Base-by-base conservation (phyloP, 2,329 filamentous ascomycete species). In the Fusarium sp. region DNA sequence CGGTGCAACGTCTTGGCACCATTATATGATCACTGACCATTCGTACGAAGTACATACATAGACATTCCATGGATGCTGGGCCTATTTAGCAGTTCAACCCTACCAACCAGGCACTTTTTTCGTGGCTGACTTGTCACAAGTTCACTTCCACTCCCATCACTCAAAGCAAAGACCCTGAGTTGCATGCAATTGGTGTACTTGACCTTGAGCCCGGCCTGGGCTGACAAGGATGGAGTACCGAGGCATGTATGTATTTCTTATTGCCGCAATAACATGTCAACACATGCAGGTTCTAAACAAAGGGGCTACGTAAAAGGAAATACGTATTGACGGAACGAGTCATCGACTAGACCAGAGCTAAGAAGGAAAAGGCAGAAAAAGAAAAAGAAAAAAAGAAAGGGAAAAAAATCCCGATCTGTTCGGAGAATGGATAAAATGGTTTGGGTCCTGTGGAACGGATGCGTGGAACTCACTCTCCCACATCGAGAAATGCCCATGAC, bases 401-500 rank as follows among this genome's bases (percentile, higher is more conserved):
- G 45, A 65, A 68, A 58, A 71, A 66, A 66, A 67, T 63, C 69
- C 69, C 65, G 55, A 76, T 75, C 64, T 71, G n/a, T 48, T 63
- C 64, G 45, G 73, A 76, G 59, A 70, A 68, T 67, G 62, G 35
- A 65, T 63, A 65, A 72, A 66, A 50, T 51, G 38, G 68, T 56
- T 47, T 50, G 56, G 51, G 32, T 35, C 13, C 15, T 65, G 66
- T 73, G 56, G 75, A 76, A 72, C 62, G 61, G 44, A 76, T 70
- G 53, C 61, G 51, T 78, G 77, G 76, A 72, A 76, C 73, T 69
- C 48, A n/a, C 57, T 55, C 61, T 50, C 63, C 76, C 66, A 70
- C 65, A 73, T 78, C 54, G 26, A 77, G 77, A 74, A 77, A 69
- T 70, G 48, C 66, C 69, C 38, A 75, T 78, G 75, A 77, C 70